A percentile compares a stretch with the other conserved stretches of the same genome.
phyloP scores from a whole-genome alignment of 352 stramenopile genomes.

The Phytophthora macrochlamydospora region DNA sequence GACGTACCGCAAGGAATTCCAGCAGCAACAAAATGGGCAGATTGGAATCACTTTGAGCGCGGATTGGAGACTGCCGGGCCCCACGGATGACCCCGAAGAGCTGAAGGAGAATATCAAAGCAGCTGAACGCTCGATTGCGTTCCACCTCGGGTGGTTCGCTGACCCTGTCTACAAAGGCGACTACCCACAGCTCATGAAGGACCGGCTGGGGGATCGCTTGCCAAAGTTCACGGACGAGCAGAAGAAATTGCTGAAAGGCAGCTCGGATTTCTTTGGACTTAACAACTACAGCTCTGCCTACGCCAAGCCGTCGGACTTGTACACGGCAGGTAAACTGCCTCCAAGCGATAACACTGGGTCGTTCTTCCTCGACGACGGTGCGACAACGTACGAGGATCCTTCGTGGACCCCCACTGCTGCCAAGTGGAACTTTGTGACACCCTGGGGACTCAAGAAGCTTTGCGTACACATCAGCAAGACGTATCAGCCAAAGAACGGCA shows the following conservation, averaged over 20 bases:
- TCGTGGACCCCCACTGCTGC: constrained; percentile 85
- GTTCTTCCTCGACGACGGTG: constrained; percentile 50
- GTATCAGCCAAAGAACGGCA: constrained; percentile 76
- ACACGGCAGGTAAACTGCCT: constrained; percentile 20
- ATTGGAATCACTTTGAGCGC: constrained; percentile 94
- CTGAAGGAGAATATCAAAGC: constrained; percentile 69
- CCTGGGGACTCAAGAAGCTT: constrained; percentile 86
- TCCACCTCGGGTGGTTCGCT: constrained; percentile 91
- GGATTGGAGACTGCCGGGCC: constrained; percentile 88
- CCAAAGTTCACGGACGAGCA: constrained; percentile 90
- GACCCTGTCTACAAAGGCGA: constrained; percentile 93
- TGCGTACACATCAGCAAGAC: constrained; percentile 89
- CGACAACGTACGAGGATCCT: constrained; percentile 44
- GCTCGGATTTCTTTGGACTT: constrained; percentile 93
- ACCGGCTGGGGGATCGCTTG: constrained; percentile 78
- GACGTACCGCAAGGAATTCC: constrained; percentile 87
- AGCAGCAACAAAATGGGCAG: constrained; percentile 56
- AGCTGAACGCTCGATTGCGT: constrained; percentile 82
- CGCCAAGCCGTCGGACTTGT: constrained; percentile 45
- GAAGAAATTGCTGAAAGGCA: constrained; percentile 78
- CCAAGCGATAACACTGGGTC: constrained; percentile 25
- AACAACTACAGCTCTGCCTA: constrained; percentile 93
- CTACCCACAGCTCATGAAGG: constrained; percentile 92
- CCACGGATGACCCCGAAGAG: constrained; percentile 45
- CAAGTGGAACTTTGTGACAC: constrained; percentile 74